Evolutionary conservation across 768 basidiomycete species (phyloP), one percentile per base, ranked within the genome.

Genomic region (Termitomyces sp.): DNA sequence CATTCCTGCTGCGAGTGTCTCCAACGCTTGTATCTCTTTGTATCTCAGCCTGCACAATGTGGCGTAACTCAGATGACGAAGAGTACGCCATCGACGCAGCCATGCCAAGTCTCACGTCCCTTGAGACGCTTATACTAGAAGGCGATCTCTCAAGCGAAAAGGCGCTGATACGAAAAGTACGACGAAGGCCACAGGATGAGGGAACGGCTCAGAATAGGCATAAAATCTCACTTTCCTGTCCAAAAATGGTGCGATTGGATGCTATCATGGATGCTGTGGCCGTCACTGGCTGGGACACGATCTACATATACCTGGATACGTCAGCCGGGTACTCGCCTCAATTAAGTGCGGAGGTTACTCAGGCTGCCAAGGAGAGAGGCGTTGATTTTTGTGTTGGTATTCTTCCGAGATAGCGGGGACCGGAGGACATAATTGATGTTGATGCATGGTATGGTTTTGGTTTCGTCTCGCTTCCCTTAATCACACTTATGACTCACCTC

Each of bases 61-160:
- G 54, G n/a, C 60, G 58, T 20, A 24, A 24, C 0, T 50, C 42
- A n/a, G 36, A 44, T 0, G 55, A 64, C 13, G 63, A 63, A 52
- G 60, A 64, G 33, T 59, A 64, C 31, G 63, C 63, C 12, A 33
- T 64, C 0, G 63, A 64, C 37, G 55, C 48, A 18, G 51, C 58
- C 3, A 61, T 64, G 52, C 53, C 60, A 3, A 24, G 22, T 18
- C 49, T 61, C 33, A 47, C 41, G 5, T 59, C 52, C 4, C 57
- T 64, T 6, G 55, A 59, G 39, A n/a, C 11, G 22, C 51, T 59
- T 7, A 1, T 12, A 27, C 22, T 59, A 0, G 46, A 54, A 18
- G 58, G 61, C 5, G 52, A 62, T 15, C 31, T 59, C 12, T 27
- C 39, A 13, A 59, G 45, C 24, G 50, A 55, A 27, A 57, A 56